Conservation (phyloP, 179 eudicot genomes). For the Spergularia azorica region DNA sequence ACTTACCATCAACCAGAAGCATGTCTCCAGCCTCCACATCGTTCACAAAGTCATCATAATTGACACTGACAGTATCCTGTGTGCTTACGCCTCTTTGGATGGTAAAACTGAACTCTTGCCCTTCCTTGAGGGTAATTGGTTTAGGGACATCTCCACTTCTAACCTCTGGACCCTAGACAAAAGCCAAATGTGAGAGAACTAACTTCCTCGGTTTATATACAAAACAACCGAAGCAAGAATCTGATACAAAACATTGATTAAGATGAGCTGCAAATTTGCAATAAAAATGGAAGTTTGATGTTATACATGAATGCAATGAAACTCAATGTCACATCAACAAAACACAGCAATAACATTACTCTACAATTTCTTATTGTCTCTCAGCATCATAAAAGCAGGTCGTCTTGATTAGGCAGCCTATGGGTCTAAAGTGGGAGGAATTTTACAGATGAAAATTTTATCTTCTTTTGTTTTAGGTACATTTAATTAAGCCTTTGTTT, state of each 20-base stretch:
- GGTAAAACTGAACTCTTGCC: constrained; percentile 92
- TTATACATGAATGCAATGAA: background rate
- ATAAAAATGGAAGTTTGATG: background rate
- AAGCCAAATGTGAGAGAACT: constrained; percentile 20
- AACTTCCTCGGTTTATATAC: background rate
- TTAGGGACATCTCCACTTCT: constrained; percentile 97
- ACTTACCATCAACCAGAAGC: constrained; percentile 91
- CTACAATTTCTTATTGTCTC: background rate
- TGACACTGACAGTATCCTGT: constrained; percentile 84
- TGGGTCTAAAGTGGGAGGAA: background rate
- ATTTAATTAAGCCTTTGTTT: background rate
- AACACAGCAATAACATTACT: background rate
- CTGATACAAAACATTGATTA: background rate
- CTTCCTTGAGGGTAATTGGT: constrained; percentile 78
- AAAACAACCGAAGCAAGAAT: constrained; percentile 6
- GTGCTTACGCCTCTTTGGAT: constrained; percentile 88
- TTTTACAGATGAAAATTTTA: background rate
- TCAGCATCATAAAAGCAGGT: background rate
- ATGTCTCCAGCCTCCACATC: constrained; percentile 89
- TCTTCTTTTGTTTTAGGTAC: background rate
- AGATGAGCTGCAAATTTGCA: background rate
- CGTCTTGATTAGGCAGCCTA: background rate
- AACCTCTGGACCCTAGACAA: constrained; percentile 93
- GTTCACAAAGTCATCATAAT: constrained; percentile 93
- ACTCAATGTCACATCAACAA: background rate